Base-by-base conservation (phyloP, 2,329 filamentous ascomycete genomes). In the Exophiala alcalophila region DNA sequence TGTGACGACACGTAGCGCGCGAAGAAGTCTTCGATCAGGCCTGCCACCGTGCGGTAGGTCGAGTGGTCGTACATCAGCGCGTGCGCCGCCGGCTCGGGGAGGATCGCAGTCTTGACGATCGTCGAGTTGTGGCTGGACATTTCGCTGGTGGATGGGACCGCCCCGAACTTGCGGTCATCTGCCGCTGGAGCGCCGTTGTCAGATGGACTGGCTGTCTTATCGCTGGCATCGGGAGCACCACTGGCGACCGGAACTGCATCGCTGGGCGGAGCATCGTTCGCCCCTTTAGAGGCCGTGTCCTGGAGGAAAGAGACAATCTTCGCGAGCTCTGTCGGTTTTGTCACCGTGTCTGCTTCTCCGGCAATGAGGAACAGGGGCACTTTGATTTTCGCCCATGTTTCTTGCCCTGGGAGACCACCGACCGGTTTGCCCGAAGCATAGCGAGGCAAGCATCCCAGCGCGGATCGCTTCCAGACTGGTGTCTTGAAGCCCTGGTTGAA, bases 21-120 rank as follows among this genome's bases (percentile, higher is more conserved):
- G 19, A 96, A 74, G 58, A 97, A 97, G 50, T 86, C 82, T 46
- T 88, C 84, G 38, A 96, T 82, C 1, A 94, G 73, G 0, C 88
- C 88, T 1, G 87, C 83, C 7, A 96, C 70, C 4, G 82, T 83
- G 36, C 87, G 83, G 29, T 84, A 84, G 2, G 80, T 86, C 1
- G 77, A 73, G 2, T 87, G 84, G 43, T 83, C 82, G 61, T 94
- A 97, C 4, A 94, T 76, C 18, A 97, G 71, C 9, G 86, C 84
- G 64, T 97, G 91, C 2, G 83, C 84, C 7, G 87, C 86, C 1
- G 89, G 89, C 1, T 78, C 69, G 0, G 86, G 86, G 35, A 96
- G 73, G 37, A 90, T 72, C 15, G 77, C 76, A 1, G 77, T 81
- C 58, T 86, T 82, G 16, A 94, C 71, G 70, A 49, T 52, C 77